These are phyloP conservation scores for Parastagonospora avenae DNA, from an alignment of 2,329 filamentous ascomycete species.

Conservation along the genomic window DNA sequence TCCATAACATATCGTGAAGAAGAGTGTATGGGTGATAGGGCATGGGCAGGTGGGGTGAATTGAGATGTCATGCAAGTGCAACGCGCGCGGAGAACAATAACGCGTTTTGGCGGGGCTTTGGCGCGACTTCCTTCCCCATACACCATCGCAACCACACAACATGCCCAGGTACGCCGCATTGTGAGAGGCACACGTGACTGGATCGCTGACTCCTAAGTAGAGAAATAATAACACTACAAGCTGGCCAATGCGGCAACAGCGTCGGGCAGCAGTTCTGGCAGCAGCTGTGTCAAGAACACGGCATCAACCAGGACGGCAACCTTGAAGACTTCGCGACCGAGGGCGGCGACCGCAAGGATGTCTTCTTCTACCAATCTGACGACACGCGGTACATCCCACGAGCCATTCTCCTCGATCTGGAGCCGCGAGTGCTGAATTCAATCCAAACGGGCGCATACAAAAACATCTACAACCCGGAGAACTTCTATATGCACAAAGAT, in stretches of 20 bases:
- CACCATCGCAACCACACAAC: conserved; percentile 23
- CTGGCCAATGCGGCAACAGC: conserved; percentile 99
- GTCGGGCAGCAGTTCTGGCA: conserved; percentile 99
- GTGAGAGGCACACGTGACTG: background rate
- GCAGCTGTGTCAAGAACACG: conserved; percentile 96
- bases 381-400: conserved; percentile 97
- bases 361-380: conserved; percentile 99
- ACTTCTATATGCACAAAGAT: conserved; percentile 96
- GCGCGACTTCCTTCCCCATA: no score
- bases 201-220: conserved; percentile 54
- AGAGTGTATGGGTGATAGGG: background rate
- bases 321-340: conserved; percentile 97
- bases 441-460: conserved; percentile 95
- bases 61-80: background rate
- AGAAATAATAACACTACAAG: conserved; percentile 99
- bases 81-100: conserved; percentile 1
- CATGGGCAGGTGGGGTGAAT: background rate
- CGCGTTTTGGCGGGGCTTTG: no score
- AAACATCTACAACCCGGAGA: conserved; percentile 99
- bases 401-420: conserved; percentile 92
- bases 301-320: conserved; percentile 96
- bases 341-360: conserved; percentile 96
- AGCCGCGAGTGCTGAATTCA: conserved; percentile 87
- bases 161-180: conserved; percentile 43
- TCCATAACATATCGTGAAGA: no score